A percentile compares a stretch with the other conserved stretches of the same genome.
Conservation (phyloP, 352 stramenopile species). For the Elongisporangium undulatum region DNA sequence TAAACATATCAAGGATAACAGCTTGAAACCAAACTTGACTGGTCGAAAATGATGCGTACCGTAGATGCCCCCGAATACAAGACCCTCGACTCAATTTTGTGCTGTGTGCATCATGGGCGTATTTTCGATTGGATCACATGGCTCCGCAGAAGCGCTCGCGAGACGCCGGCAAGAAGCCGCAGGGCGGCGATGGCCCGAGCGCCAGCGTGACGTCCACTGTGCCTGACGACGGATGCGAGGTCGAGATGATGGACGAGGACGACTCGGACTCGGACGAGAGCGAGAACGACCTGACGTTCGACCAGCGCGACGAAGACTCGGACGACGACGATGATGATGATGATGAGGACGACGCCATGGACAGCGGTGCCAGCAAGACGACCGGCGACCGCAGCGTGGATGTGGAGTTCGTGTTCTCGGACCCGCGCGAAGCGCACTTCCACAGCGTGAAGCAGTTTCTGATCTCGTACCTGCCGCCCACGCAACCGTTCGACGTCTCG, state of each 20-base stretch:
- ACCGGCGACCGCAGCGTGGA: conserved; percentile 35
- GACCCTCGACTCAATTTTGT: neutral
- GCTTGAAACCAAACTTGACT: neutral
- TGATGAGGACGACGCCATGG: conserved; percentile 49
- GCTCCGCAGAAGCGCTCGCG: conserved; percentile 27
- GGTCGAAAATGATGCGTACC: neutral
- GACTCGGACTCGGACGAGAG: conserved; percentile 35
- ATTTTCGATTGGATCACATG: conserved; percentile 9
- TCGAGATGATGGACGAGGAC: conserved; percentile 51
- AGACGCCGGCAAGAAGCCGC: conserved; percentile 10
- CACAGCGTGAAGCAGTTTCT: conserved; percentile 87
- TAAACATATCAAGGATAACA: neutral
- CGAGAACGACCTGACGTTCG: conserved; percentile 64
- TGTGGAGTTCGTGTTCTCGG: conserved; percentile 83
- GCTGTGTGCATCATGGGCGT: neutral
- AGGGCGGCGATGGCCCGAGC: conserved; percentile 6
- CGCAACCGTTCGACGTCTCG: conserved; percentile 80
- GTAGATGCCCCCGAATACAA: neutral
- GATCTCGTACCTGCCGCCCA: conserved; percentile 61
- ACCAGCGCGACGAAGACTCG: conserved; percentile 26
- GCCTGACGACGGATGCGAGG: conserved; percentile 15
- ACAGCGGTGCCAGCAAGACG: conserved; percentile 15
- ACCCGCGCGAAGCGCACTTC: conserved; percentile 77
- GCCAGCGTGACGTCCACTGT: conserved; percentile 3
- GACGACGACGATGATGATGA: conserved; percentile 52